phyloP scores from a whole-genome alignment of 2,329 filamentous ascomycete genomes.

The Neofusicoccum sp. region DNA sequence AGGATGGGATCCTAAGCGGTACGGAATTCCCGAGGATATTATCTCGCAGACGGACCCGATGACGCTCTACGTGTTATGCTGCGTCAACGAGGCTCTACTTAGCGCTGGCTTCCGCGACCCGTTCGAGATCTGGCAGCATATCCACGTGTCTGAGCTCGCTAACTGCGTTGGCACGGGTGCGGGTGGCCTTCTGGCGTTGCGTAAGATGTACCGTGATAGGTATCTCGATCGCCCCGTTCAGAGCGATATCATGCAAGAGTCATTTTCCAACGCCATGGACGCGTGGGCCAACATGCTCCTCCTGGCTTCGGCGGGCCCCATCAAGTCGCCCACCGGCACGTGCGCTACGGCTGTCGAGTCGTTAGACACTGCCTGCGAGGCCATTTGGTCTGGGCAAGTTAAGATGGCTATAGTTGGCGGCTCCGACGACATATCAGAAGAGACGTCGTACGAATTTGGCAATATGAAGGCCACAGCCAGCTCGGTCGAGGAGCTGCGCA shows the following conservation, averaged over 20 bases:
- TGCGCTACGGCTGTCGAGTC: slow-evolving; percentile 41
- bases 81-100: slow-evolving; percentile 34
- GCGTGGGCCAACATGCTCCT: slow-evolving; percentile 46
- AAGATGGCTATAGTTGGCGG: slow-evolving; percentile 38
- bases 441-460: slow-evolving; percentile 32
- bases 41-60: slow-evolving; percentile 36
- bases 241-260: slow-evolving; percentile 37
- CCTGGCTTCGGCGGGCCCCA: slow-evolving; percentile 34
- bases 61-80: slow-evolving; percentile 35
- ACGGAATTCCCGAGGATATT: slow-evolving; percentile 40
- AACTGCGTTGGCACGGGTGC: slow-evolving; percentile 36
- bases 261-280: slow-evolving; percentile 35
- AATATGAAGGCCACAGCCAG: slow-evolving; percentile 40
- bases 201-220: slow-evolving; percentile 30
- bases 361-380: slow-evolving; percentile 36
- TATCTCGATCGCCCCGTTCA: slow-evolving; percentile 33
- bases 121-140: slow-evolving; percentile 31
- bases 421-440: slow-evolving; percentile 34
- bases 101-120: slow-evolving; percentile 36
- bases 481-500: slow-evolving; percentile 27
- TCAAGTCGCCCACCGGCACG: slow-evolving; percentile 37
- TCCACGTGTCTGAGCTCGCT: slow-evolving; percentile 38
- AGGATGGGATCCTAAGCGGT: slow-evolving; percentile 34
- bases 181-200: slow-evolving; percentile 28
- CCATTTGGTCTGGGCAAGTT: slow-evolving; percentile 31